Evolutionary conservation across 2,329 filamentous ascomycete species (phyloP).

Genomic region (Nemania diffusa): DNA sequence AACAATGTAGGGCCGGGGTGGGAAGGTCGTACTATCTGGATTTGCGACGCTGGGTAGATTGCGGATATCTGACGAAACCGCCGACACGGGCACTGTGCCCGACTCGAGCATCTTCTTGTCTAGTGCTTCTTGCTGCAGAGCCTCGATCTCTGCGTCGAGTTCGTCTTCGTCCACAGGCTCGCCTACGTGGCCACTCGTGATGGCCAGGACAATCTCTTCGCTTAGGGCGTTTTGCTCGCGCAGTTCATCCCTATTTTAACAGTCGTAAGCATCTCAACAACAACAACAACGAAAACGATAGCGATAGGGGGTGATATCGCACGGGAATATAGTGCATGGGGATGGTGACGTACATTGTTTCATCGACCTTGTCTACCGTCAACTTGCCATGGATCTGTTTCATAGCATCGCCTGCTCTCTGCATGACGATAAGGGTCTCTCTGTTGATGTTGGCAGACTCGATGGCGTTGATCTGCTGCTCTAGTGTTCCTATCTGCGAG

Average conservation of each 20-base stretch:
- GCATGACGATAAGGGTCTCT: constrained; percentile 94
- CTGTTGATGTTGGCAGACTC: constrained; percentile 99
- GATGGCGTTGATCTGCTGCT: constrained; percentile 96
- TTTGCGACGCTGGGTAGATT: constrained; percentile 79
- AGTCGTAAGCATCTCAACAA: constrained; percentile 24
- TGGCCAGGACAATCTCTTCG: constrained; percentile 89
- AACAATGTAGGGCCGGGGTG: neutral
- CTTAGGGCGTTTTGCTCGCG: constrained; percentile 92
- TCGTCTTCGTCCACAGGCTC: constrained; percentile 85
- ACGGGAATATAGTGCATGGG: neutral
- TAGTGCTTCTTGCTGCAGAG: constrained; percentile 89
- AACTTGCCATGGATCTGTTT: constrained; percentile 90
- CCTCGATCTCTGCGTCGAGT: constrained; percentile 84
- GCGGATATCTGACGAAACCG: constrained; percentile 67
- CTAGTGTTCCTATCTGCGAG: constrained; percentile 89
- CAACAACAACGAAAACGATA: neutral
- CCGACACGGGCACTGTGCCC: constrained; percentile 78
- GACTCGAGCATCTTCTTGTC: constrained; percentile 95
- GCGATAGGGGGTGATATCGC: neutral
- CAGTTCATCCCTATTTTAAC: constrained; percentile 77
- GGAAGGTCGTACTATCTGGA: constrained; percentile 75
- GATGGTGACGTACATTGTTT: constrained; percentile 79
- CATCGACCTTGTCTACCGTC: constrained; percentile 93
- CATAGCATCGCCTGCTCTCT: constrained; percentile 90
- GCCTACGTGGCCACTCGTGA: constrained; percentile 75